These are phyloP conservation scores for Sergeia podlipaevii DNA, from an alignment of 208 protist species.

Conservation along the genomic window DNA sequence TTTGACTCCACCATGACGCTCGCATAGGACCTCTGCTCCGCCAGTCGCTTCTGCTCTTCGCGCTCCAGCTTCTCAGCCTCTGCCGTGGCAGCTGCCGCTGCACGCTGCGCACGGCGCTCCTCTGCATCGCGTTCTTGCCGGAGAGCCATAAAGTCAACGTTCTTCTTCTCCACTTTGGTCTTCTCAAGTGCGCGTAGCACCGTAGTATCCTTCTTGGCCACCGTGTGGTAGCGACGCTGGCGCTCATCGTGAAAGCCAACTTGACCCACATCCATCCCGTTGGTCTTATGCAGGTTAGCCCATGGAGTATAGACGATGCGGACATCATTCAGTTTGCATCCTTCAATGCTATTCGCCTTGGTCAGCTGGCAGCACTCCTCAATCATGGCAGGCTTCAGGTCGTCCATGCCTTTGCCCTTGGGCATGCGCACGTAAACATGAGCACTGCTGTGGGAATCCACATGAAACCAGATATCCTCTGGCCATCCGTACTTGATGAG, in stretches of 20 bases:
- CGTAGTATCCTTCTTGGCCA: conserved; percentile 80
- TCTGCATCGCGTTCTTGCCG: conserved; percentile 76
- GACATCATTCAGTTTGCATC: conserved; percentile 92
- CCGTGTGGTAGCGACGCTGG: conserved; percentile 66
- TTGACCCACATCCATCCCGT: conserved; percentile 95
- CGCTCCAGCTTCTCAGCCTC: conserved; percentile 61
- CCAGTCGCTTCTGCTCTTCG: conserved; percentile 71
- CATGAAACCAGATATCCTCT: conserved; percentile 99
- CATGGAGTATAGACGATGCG: conserved; percentile 96
- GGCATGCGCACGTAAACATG: conserved; percentile 98
- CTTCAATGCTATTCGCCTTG: conserved; percentile 97
- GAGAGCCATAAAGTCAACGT: conserved; percentile 78
- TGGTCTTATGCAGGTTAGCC: conserved; percentile 97
- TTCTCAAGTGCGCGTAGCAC: conserved; percentile 94
- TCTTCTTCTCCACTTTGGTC: conserved; percentile 89
- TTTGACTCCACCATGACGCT: conserved; percentile 75
- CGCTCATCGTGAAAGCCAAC: conserved; percentile 93
- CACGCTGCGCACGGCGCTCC: conserved; percentile 44
- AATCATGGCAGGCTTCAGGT: conserved; percentile 91
- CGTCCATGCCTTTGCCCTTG: conserved; percentile 88
- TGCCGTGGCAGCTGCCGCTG: conserved; percentile 31
- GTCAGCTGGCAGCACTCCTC: conserved; percentile 96
- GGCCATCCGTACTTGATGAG: conserved; percentile 96
- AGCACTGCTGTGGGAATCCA: conserved; percentile 95
- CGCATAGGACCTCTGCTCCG: conserved; percentile 78